Evolutionary conservation across 2,329 filamentous ascomycete genomes (phyloP).

Genomic region (Sclerotiophoma versabilis): DNA sequence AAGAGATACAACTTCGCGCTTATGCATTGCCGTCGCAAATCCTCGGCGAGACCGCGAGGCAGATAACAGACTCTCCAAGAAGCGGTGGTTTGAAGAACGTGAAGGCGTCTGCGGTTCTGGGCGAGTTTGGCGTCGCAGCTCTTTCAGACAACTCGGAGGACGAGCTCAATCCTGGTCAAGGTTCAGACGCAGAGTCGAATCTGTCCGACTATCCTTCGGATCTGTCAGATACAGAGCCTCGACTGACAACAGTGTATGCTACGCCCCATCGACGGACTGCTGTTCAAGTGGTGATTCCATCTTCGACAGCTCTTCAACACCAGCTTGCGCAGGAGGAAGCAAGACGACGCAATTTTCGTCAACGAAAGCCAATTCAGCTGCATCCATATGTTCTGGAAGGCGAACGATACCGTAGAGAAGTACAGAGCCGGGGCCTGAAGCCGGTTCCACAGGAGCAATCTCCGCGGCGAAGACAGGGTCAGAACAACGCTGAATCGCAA

Average conservation of each 20-base stretch:
- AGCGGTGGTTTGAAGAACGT: neutral
- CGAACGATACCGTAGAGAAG: conserved; percentile 53
- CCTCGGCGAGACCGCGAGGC: neutral
- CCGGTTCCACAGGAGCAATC: conserved; percentile 50
- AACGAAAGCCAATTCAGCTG: conserved; percentile 57
- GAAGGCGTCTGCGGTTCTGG: conserved; percentile 21
- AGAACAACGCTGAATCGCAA: conserved; percentile 36
- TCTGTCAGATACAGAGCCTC: conserved; percentile 23
- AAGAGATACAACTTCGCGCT: conserved; percentile 13
- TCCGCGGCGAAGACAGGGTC: conserved; percentile 25
- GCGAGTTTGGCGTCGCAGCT: conserved; percentile 28
- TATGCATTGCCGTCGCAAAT: conserved; percentile 10
- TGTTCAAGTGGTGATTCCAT: conserved; percentile 42
- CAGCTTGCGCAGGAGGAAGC: conserved; percentile 25
- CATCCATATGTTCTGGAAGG: conserved; percentile 57
- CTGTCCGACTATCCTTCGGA: conserved; percentile 26
- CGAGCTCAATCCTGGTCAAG: conserved; percentile 21
- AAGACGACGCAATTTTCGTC: conserved; percentile 50
- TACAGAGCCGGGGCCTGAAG: conserved; percentile 53
- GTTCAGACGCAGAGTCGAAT: conserved; percentile 20
- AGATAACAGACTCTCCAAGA: neutral
- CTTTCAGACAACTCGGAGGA: conserved; percentile 35
- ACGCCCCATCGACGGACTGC: conserved; percentile 34
- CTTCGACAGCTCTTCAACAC: conserved; percentile 25
- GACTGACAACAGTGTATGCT: conserved; percentile 9